phyloP scores from a whole-genome alignment of 2,329 filamentous ascomycete species.

The Nemania diffusa region DNA sequence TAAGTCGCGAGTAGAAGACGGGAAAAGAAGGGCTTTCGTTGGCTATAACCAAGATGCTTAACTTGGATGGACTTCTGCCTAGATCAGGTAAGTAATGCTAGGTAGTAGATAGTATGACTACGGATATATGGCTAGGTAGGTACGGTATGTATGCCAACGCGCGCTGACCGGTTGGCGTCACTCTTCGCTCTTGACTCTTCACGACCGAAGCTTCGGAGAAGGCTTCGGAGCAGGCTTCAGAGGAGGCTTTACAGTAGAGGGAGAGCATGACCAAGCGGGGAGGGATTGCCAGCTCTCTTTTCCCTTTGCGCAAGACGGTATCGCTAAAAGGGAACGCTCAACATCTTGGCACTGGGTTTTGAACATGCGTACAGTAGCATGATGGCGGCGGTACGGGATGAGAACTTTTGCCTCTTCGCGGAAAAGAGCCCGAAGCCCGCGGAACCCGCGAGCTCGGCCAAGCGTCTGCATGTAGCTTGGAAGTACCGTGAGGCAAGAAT shows the following conservation, averaged over 20 bases:
- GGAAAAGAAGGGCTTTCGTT: constrained; percentile 7
- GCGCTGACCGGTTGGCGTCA: constrained; percentile 27
- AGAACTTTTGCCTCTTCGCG: constrained; percentile 36
- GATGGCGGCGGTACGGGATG: constrained; percentile 43
- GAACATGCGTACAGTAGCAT: constrained; percentile 25
- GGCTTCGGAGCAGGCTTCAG: background rate
- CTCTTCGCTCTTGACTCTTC: constrained; percentile 37
- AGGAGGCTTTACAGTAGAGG: constrained; percentile 15
- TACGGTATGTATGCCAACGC: constrained; percentile 4
- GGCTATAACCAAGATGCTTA: constrained; percentile 12
- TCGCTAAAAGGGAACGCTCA: constrained; percentile 47
- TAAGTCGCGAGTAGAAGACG: constrained; percentile 4
- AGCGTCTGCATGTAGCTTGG: constrained; percentile 39
- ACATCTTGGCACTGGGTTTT: constrained; percentile 44
- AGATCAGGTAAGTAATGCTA: background rate
- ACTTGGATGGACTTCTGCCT: constrained; percentile 10
- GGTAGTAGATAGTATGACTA: background rate
- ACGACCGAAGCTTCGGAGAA: constrained; percentile 22
- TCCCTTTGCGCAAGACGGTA: constrained; percentile 41
- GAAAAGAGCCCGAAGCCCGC: constrained; percentile 30
- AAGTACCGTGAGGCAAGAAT: constrained; percentile 37
- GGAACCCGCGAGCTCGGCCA: constrained; percentile 26
- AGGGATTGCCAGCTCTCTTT: constrained; percentile 42
- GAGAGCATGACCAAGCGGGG: constrained; percentile 37
- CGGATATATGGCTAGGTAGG: background rate